A percentile compares a stretch with the other conserved stretches of the same genome.
These are phyloP conservation scores for Candida palmyrensis DNA, from an alignment of 805 yeast species.

Conservation along the genomic window DNA sequence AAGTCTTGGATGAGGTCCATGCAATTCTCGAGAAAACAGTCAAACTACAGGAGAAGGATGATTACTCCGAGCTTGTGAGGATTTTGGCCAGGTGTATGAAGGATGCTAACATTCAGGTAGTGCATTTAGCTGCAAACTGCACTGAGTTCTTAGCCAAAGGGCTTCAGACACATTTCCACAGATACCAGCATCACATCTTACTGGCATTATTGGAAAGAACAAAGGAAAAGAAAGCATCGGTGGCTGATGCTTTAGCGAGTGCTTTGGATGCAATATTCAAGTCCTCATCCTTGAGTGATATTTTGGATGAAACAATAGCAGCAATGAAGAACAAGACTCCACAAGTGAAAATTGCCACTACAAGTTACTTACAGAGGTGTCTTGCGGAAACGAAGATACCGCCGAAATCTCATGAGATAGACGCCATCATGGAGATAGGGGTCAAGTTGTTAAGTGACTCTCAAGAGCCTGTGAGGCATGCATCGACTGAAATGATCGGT, in stretches of 20 bases:
- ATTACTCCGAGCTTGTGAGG: conserved; percentile 61
- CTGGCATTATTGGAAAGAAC: conserved; percentile 71
- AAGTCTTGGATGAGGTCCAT: conserved; percentile 62
- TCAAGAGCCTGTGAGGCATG: conserved; percentile 75
- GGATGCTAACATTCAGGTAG: conserved; percentile 89
- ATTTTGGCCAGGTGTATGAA: conserved; percentile 66
- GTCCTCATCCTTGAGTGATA: conserved; percentile 45
- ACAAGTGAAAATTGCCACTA: conserved; percentile 68
- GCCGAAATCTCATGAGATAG: conserved; percentile 53
- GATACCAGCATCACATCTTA: conserved; percentile 49
- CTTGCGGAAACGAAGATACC: conserved; percentile 43
- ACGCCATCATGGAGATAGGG: conserved; percentile 49
- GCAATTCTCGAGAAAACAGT: conserved; percentile 48
- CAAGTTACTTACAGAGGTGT: conserved; percentile 60
- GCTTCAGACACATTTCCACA: conserved; percentile 50
- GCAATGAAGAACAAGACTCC: conserved; percentile 78
- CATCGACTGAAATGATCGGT: conserved; percentile 75
- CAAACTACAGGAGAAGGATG: conserved; percentile 51
- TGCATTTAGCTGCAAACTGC: conserved; percentile 68
- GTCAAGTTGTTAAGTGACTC: conserved; percentile 74
- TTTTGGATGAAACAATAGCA: conserved; percentile 54
- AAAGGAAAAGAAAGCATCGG: conserved; percentile 81
- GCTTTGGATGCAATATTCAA: conserved; percentile 63
- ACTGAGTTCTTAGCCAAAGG: conserved; percentile 61
- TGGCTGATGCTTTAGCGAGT: conserved; percentile 61